Conservation (phyloP, 129 eudicot genomes). For the Helianthus tuberosus region DNA sequence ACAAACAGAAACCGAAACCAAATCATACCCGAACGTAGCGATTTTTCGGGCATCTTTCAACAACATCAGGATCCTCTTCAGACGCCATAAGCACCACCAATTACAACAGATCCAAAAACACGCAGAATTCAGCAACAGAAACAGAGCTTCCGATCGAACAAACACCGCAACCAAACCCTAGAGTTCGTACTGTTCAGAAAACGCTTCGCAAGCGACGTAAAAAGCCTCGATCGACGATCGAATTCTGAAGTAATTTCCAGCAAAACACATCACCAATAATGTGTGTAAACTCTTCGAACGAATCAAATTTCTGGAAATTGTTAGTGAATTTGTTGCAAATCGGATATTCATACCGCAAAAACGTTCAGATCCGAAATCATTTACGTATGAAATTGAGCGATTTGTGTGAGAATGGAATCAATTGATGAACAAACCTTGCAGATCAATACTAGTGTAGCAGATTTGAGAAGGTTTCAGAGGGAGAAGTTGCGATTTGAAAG, state of each 20-base stretch:
- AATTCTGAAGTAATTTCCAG: constrained; percentile 34
- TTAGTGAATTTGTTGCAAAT: constrained; percentile 11
- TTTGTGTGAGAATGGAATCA: neutral
- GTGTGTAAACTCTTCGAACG: constrained; percentile 23
- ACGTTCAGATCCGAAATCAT: constrained; percentile 36
- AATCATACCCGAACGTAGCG: constrained; percentile 7
- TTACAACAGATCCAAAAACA: constrained; percentile 13
- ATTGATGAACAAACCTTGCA: neutral
- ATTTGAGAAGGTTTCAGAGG: neutral
- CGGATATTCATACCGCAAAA: constrained; percentile 26
- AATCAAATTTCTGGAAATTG: constrained; percentile 19
- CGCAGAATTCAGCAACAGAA: constrained; percentile 11
- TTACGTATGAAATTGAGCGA: constrained; percentile 15
- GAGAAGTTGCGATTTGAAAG: constrained; percentile 6
- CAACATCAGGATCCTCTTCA: constrained; percentile 11
- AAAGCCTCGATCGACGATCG: constrained; percentile 32
- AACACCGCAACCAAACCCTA: constrained; percentile 13
- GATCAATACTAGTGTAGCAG: neutral
- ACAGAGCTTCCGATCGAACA: neutral
- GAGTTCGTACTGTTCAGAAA: constrained; percentile 7
- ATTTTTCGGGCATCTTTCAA: neutral
- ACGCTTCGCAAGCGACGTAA: constrained; percentile 36
- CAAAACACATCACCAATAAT: constrained; percentile 25
- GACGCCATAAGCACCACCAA: constrained; percentile 1
- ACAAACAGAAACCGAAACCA: neutral